Base-by-base conservation (phyloP, 1,284 basidiomycete species). In the Anthracocystis setariae region DNA sequence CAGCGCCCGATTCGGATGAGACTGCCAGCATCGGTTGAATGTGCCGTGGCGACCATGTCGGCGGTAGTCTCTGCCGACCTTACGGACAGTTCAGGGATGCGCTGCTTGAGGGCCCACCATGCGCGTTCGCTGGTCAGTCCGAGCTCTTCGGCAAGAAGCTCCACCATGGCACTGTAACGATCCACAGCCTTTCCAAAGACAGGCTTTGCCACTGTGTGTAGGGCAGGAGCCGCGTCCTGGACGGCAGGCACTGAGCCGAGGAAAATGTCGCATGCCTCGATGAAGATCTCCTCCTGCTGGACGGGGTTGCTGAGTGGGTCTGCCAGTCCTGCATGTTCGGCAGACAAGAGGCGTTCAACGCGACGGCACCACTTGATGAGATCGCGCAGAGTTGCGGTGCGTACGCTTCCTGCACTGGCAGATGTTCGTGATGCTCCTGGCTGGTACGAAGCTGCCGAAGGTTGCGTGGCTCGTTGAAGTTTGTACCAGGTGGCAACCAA, bases 221-320 rank as follows among this genome's bases (percentile, higher is more conserved):
- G 25, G 42, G 5, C 38, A 15, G 21, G 23, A 20, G 12, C 2
- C 5, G 37, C 47, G 8, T 60, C 57, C 20, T 66, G 62, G 13
- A 56, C 33, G n/a, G 56, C 23, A 24, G 73, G 53, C 10, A 76
- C 55, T 67, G 89, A 24, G 87, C 92, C 93, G 67, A 98, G 91
- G 84, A 98, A 98, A 24, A 96, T 88, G 82, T 98, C 96, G 24
- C 90, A 87, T 0, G 92, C 92, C 81, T 96, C 92, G 42, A 94
- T 86, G 76, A 91, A 94, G 23, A 96, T 89, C 57, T 95, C 92
- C 81, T 98, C 95, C 56, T 94, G 90, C 10, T 94, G 82, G 0
- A 88, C 84, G 4, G 90, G 89, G 81, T 94, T 92, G n/a, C 89
- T 85, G 46, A 82, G 61, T 18, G 77, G 60, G 49, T 71, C 60